Evolutionary conservation across 2,329 filamentous ascomycete genomes (phyloP), one percentile per base, ranked within the genome.

Genomic region (Trichoderma semiorbis): DNA sequence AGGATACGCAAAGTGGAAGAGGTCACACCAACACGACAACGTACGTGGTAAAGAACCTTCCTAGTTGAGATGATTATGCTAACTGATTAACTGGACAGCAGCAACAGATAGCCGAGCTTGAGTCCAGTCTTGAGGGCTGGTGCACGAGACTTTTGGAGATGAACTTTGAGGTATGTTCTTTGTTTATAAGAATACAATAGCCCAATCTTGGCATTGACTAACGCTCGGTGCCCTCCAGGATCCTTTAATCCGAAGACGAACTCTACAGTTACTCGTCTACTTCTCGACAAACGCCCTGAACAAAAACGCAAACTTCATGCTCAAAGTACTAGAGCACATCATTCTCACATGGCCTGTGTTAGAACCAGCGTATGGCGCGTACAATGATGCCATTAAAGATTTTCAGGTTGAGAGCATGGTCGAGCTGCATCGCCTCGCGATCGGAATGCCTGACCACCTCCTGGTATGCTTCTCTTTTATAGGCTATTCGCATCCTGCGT

Each of bases 371-470:
- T 89, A 92, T 76, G 86, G 88, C 53, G 84, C 89, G 3, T 97
- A 95, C 80, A 94, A 93, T 16, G 96, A 98, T 74, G 91, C 95
- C 1, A 92, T 98, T 43, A 96, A 95, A 78, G 93, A 97, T 72
- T 86, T 99, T 18, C 94, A 98, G 79, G 89, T 88, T 4, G 89
- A 97, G 77, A 93, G 93, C 76, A 94, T 94, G 81, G 87, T 94
- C 70, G 95, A 99, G 80, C 86, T 98, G 72, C 94, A 97, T 77
- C 89, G 95, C 71, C 85, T 99, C 53, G 95, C 95, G 7, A 90
- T 93, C 73, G 93, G 94, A 77, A 97, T 98, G 87, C 92, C 96
- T 0, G 93, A 98, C 79, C 92, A 97, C 78, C 90, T 99, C 73
- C 86, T 96, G 76, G 88, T 92, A 83, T 82, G 70, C 43, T 12